Evolutionary conservation across 176 grass and related monocot genomes (phyloP).

Genomic region (Phoenix dactylifera): DNA sequence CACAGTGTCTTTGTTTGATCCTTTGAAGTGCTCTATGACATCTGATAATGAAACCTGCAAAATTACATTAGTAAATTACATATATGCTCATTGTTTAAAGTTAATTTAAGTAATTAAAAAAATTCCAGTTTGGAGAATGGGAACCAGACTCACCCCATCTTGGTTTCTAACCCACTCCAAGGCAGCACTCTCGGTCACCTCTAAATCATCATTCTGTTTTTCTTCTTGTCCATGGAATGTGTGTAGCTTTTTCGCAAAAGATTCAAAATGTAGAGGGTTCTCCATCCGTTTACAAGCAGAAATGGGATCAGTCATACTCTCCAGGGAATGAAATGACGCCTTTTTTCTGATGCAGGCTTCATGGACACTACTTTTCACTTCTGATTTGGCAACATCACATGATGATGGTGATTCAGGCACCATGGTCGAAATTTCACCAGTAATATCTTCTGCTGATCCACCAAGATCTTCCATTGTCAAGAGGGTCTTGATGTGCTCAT

Average conservation of each 20-base stretch:
- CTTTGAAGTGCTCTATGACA: conserved; percentile 37
- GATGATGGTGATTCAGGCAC: neutral
- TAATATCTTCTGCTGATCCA: conserved; percentile 36
- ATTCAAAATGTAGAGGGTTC: neutral
- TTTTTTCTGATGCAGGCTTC: neutral
- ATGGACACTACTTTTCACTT: no score
- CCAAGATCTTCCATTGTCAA: conserved; percentile 51
- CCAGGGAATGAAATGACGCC: neutral
- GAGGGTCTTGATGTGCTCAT: conserved; percentile 64
- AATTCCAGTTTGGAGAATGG: neutral
- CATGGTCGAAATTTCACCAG: conserved; percentile 15
- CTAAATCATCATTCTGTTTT: neutral
- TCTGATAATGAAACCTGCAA: conserved; percentile 67
- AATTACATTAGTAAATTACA: neutral
- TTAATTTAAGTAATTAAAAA: no score
- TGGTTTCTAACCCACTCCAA: conserved; percentile 38
- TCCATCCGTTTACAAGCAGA: neutral
- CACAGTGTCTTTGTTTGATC: conserved; percentile 43
- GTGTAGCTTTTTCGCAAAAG: conserved; percentile 36
- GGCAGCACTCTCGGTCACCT: conserved; percentile 39
- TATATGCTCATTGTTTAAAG: no score
- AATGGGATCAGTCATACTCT: neutral
- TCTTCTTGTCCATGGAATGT: conserved; percentile 24
- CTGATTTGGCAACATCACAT: no score
- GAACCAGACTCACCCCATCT: conserved; percentile 40